Percentiles rank a stretch among this genome's conserved stretches.
Evolutionary conservation across 805 yeast species (phyloP).

Genomic region (Monosporozyma solicola): DNA sequence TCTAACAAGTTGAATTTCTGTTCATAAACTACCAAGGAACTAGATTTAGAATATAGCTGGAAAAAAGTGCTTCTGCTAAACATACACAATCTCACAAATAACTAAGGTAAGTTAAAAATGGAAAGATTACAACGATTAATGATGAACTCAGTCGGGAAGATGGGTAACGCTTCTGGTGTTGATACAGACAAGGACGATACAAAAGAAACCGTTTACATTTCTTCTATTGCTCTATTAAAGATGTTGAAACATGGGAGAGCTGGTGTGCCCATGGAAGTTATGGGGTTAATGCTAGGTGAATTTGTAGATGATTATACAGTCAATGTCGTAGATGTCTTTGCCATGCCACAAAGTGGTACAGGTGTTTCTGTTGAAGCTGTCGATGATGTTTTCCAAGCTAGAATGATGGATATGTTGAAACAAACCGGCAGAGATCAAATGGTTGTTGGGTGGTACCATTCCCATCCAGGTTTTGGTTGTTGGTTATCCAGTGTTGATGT

Average conservation of each 20-base stretch:
- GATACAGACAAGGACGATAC: constrained; percentile 88
- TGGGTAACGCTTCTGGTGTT: constrained; percentile 31
- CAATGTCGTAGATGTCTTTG: constrained; percentile 95
- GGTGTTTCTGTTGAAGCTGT: constrained; percentile 99
- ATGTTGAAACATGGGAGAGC: constrained; percentile 97
- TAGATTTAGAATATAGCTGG: not conserved
- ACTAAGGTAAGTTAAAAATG: constrained; percentile 17
- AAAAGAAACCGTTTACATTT: constrained; percentile 92
- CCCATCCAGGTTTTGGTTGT: constrained; percentile 99
- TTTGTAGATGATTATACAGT: constrained; percentile 96
- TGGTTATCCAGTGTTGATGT: constrained; percentile 98
- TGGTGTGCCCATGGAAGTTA: constrained; percentile 79
- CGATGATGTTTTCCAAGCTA: constrained; percentile 96
- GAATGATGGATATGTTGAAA: constrained; percentile 98
- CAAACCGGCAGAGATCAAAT: constrained; percentile 99
- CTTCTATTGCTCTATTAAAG: constrained; percentile 87
- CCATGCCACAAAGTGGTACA: constrained; percentile 98
- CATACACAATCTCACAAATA: not conserved
- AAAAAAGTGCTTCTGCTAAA: not conserved
- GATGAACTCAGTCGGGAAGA: constrained; percentile 17
- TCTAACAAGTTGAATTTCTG: not conserved
- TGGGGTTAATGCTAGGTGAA: constrained; percentile 98
- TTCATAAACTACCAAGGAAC: not conserved
- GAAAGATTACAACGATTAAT: constrained; percentile 37
- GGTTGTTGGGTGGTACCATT: constrained; percentile 99